Percentiles rank a stretch among this genome's conserved stretches.
Evolutionary conservation across 129 eudicot genomes (phyloP).

Genomic region (Artemisia annua): DNA sequence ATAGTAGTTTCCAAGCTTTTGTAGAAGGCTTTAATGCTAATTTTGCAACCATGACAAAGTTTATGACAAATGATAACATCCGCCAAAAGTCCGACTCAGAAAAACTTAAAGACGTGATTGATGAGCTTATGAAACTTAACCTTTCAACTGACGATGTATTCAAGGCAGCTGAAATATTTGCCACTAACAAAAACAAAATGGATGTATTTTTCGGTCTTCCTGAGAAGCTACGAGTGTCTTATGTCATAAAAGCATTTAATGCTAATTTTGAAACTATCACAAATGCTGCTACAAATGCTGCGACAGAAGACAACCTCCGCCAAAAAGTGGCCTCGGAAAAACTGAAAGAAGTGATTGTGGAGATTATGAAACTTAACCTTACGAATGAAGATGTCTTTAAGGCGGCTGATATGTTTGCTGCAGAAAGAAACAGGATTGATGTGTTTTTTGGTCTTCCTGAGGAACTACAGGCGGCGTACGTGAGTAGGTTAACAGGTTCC

Average conservation of each 20-base stretch:
- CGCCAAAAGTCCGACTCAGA: constrained; percentile 1
- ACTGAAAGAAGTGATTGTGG: constrained; percentile 16
- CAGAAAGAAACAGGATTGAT: constrained; percentile 16
- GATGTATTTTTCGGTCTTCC: constrained; percentile 20
- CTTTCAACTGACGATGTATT: constrained; percentile 19
- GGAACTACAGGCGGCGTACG: background rate
- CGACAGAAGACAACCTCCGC: background rate
- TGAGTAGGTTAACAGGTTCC: background rate
- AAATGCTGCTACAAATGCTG: background rate
- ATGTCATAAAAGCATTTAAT: constrained; percentile 18
- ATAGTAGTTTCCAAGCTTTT: background rate
- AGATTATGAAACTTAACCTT: constrained; percentile 14
- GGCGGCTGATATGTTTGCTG: constrained; percentile 25
- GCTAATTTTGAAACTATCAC: background rate
- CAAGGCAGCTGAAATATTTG: constrained; percentile 23
- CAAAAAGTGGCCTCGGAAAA: background rate
- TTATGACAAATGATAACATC: background rate
- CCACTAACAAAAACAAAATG: constrained; percentile 11
- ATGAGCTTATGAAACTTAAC: constrained; percentile 15
- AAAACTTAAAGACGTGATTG: constrained; percentile 6
- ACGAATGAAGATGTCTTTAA: constrained; percentile 10
- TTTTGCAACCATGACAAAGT: constrained; percentile 9
- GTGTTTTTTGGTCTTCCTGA: constrained; percentile 24
- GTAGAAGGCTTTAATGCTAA: constrained; percentile 16
- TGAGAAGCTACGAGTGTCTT: constrained; percentile 15